A percentile compares a stretch with the other conserved stretches of the same genome.
Evolutionary conservation across 345 rosid genomes (phyloP).

Genomic region (Fremontodendron californicum): DNA sequence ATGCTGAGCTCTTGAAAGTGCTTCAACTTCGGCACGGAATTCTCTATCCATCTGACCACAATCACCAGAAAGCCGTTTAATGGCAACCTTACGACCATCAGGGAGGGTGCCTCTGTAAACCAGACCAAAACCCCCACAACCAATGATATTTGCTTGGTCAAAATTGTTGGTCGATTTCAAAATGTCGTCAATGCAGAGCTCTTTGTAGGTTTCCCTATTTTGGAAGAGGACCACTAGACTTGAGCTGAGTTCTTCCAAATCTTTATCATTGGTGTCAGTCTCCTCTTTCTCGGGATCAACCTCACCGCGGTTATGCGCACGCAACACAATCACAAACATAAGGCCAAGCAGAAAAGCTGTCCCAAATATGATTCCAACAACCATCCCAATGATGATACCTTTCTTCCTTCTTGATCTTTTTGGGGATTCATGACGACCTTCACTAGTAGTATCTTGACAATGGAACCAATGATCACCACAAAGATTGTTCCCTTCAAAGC

Average conservation of each 20-base stretch:
- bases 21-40: constrained; percentile 76
- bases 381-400: constrained; percentile 46
- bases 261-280: constrained; percentile 31
- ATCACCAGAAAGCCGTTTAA: constrained; percentile 77
- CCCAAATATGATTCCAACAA: constrained; percentile 53
- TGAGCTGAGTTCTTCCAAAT: constrained; percentile 49
- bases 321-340: constrained; percentile 39
- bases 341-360: constrained; percentile 45
- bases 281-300: constrained; percentile 68
- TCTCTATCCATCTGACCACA: constrained; percentile 86
- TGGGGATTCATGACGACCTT: constrained; percentile 5
- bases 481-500: constrained; percentile 71
- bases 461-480: constrained; percentile 57
- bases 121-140: constrained; percentile 88
- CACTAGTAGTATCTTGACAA: constrained; percentile 24
- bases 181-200: constrained; percentile 61
- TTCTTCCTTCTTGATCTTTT: constrained; percentile 26
- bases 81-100: constrained; percentile 66
- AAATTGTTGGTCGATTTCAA: constrained; percentile 62
- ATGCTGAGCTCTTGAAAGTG: constrained; percentile 85
- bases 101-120: constrained; percentile 73
- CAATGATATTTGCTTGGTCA: constrained; percentile 73
- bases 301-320: constrained; percentile 49
- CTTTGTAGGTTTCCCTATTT: constrained; percentile 40
- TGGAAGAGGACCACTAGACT: constrained; percentile 59